phyloP scores from a whole-genome alignment of 2,329 filamentous ascomycete species.

The Fusarium sp. region DNA sequence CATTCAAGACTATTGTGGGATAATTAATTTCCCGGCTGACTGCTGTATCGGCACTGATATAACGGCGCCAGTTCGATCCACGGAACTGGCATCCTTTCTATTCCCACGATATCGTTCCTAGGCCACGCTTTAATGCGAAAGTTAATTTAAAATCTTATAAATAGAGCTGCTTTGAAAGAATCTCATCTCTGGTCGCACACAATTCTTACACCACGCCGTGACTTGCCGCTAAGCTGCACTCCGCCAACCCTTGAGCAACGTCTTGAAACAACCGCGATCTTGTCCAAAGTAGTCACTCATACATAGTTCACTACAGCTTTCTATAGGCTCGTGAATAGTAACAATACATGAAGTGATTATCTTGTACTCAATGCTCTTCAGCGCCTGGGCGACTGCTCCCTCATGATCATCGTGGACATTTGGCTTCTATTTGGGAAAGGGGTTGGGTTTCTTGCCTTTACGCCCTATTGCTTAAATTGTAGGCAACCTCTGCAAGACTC shows the following conservation, averaged over 20 bases:
- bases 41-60: not conserved
- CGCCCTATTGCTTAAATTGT: not conserved
- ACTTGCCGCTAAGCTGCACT: not conserved
- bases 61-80: not conserved
- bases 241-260: not conserved
- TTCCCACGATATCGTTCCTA: not conserved
- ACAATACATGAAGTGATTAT: not conserved
- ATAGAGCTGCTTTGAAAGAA: not conserved
- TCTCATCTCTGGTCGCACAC: not conserved
- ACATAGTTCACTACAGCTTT: not conserved
- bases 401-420: no score
- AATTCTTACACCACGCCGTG: not conserved
- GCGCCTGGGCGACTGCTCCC: not conserved
- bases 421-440: not conserved
- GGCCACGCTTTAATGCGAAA: no score
- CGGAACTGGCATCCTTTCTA: not conserved
- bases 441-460: not conserved
- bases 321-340: not conserved
- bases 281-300: not conserved
- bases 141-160: no score
- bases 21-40: not conserved
- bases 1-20: not conserved
- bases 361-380: not conserved
- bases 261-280: not conserved
- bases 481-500: not conserved